Evolutionary conservation across 495 filamentous ascomycete genomes (phyloP), one percentile per base, ranked within the genome.

Genomic region (Schizothecium vesticola): DNA sequence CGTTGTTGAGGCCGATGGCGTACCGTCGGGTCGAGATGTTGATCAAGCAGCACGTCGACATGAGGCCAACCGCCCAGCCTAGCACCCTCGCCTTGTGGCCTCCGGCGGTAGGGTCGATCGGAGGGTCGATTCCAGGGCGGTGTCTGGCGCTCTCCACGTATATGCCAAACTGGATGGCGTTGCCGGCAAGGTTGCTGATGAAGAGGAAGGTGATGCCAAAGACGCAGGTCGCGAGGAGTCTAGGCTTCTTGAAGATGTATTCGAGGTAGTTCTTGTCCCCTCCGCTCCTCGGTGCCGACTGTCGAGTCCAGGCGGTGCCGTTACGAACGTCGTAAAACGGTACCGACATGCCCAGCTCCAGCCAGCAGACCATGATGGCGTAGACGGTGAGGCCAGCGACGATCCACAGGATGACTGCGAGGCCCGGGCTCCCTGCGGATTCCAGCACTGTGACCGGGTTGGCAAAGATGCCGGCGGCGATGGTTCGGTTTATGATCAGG

Each of bases 201-300:
- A 82, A 65, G 60, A 87, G 78, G 67, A 79, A 87, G 1, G 76
- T 65, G 7, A 84, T 73, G 0, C 74, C 84, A 68, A 77, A 87
- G 0, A 85, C 68, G 67, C 82, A 86, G 1, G 79, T 82, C 3
- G 77, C 70, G 0, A 84, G 68, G 56, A 72, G 51, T 3, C 59
- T 57, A 0, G 83, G 81, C 55, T 64, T 59, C 33, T 64, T 68
- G 71, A 74, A 83, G 13, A 83, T 73, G 61, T 81, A 82, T 71
- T 85, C 77, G 25, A 84, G 74, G 24, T 69, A 69, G 31, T 69
- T 69, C 31, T 69, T 69, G 60, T 69, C 60, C 2, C 67, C 67
- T 0, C 67, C 67, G 61, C 61, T 69, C 19, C 67, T 4, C 2
- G 67, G 67, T 12, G 61, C 55, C 11, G 67, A 59, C 29, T 31